Base-by-base conservation (phyloP, 306 rosid species). In the Vigna trinervia region DNA sequence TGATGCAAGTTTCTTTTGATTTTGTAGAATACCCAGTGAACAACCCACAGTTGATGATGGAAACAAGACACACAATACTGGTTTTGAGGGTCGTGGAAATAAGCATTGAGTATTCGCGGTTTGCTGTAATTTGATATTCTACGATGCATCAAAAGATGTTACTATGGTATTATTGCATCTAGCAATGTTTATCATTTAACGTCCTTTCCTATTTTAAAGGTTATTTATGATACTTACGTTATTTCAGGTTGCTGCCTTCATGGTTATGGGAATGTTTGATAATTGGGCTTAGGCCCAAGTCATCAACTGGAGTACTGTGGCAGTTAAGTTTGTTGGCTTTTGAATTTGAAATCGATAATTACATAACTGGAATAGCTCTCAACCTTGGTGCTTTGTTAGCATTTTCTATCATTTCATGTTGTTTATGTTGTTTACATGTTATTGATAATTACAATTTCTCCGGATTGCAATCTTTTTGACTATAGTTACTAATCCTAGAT, bases 281-380 rank as follows among this genome's bases (percentile, higher is more conserved):
- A 88, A 87, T 22, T 22, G 23, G 23, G 23, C 23, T 22, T 22
- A 22, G 23, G 23, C 23, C 23, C 23, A 22, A 22, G 23, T 22
- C 23, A 22, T 22, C 23, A 89, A 80, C 86, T 85, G 92, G 88
- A 89, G 89, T 92, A 83, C 89, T 62, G 80, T 89, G 92, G 95
- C 99, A 92, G 97, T 96, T 92, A 92, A 90, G 97, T 92, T 95
- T 92, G 91, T 88, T 84, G 93, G 89, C 81, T 90, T 85, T 82
- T 79, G 86, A 84, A 80, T 85, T 76, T 82, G 84, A 84, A 87
- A 84, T 87, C 73, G 84, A 70, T 86, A 75, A 64, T 80, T 83
- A 41, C 84, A 57, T 77, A 82, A 71, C 77, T 85, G 67, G 81
- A 85, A 70, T 86, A 75, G 78, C 84, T 90, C 67, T 80, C 79